Conservation (phyloP, 2,329 filamentous ascomycete species). For the Plectosphaerella plurivora region DNA sequence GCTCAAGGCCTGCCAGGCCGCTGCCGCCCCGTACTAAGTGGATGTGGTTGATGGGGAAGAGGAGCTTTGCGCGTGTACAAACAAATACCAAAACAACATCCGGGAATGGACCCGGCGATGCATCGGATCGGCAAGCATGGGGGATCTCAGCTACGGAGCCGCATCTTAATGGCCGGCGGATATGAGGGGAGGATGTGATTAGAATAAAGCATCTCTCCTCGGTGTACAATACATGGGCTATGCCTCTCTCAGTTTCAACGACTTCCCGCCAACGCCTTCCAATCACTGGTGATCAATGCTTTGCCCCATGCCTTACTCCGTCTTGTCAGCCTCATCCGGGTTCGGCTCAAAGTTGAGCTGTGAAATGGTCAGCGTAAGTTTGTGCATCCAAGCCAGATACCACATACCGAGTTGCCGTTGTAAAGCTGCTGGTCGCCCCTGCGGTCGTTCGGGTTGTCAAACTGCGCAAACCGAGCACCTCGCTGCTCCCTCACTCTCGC, state of each 20-base stretch:
- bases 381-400: not conserved
- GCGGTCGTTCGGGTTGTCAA: slow-evolving; percentile 49
- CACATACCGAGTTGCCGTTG: slow-evolving; percentile 81
- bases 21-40: slow-evolving; percentile 65
- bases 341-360: slow-evolving; percentile 67
- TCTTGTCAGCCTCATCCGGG: slow-evolving; percentile 42
- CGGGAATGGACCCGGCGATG: not conserved
- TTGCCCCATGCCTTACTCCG: slow-evolving; percentile 9
- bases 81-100: not conserved
- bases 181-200: not conserved
- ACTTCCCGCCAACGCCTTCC: too few species aligned
- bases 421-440: slow-evolving; percentile 69
- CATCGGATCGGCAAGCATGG: slow-evolving; percentile 2
- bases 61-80: not conserved
- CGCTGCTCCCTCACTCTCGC: slow-evolving; percentile 18
- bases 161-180: not conserved
- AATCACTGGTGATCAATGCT: not conserved
- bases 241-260: not conserved
- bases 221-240: slow-evolving; percentile 1
- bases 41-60: not conserved
- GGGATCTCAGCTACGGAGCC: not conserved
- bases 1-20: slow-evolving; percentile 83
- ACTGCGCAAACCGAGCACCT: slow-evolving; percentile 21
- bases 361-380: slow-evolving; percentile 18
- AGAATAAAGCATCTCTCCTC: not conserved